phyloP scores from a whole-genome alignment of 2,329 filamentous ascomycete genomes.

The Metarhizium anisopliae region DNA sequence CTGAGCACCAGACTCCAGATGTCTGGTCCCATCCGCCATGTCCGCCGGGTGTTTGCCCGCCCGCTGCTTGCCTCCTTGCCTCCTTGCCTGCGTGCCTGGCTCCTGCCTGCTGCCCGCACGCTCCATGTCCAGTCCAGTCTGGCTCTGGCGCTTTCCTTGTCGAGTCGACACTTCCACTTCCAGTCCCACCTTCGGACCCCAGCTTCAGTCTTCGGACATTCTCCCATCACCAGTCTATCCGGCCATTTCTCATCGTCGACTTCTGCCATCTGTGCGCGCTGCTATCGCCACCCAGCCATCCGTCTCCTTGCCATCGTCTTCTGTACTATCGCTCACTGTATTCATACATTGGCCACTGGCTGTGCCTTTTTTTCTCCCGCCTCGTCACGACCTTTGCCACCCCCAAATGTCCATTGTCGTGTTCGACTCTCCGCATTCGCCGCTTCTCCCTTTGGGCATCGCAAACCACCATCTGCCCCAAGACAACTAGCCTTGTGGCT shows the following conservation, averaged over 20 bases:
- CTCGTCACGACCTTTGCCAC: not conserved
- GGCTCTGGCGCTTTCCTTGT: no score
- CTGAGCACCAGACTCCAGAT: no score
- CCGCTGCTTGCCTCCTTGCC: not conserved
- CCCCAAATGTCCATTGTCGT: not conserved
- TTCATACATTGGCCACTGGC: slow-evolving; percentile 2
- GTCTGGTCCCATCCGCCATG: no score
- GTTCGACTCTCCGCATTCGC: slow-evolving; percentile 1
- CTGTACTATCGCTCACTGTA: slow-evolving; percentile 4
- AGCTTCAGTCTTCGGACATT: not conserved
- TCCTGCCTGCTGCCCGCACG: no score
- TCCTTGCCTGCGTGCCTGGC: not conserved
- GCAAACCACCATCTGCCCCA: not conserved
- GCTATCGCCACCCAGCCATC: slow-evolving; percentile 4
- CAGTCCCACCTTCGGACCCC: not conserved
- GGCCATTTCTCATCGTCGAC: slow-evolving; percentile 2
- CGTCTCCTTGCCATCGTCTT: not conserved
- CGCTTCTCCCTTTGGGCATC: not conserved
- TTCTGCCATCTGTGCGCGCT: not conserved
- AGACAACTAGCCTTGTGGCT: not conserved
- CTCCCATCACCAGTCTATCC: slow-evolving; percentile 3
- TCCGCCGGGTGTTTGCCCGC: not conserved
- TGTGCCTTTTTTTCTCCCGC: not conserved
- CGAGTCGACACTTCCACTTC: not conserved
- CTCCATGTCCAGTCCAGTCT: no score